These are phyloP conservation scores for Orychophragmus violaceus DNA, from an alignment of 345 rosid genomes.

Conservation along the genomic window DNA sequence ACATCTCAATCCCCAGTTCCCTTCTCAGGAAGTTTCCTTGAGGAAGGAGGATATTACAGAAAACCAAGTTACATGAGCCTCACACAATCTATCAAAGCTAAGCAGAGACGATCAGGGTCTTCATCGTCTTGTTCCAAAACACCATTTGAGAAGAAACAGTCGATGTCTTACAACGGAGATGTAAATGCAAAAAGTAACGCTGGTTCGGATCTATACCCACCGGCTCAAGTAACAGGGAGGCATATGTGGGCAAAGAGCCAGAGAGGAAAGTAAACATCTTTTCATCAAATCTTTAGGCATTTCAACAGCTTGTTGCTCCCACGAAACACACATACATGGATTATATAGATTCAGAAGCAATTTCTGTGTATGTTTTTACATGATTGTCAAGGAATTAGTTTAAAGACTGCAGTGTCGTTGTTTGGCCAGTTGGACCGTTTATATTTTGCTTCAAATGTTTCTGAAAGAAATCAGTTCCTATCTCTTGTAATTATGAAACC, in stretches of 20 bases:
- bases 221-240: constrained; percentile 34
- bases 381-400: background rate
- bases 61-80: constrained; percentile 79
- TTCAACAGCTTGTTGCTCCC: constrained; percentile 33
- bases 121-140: constrained; percentile 24
- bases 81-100: constrained; percentile 74
- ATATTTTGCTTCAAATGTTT: background rate
- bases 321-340: constrained; percentile 6
- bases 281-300: background rate
- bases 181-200: constrained; percentile 42
- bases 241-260: constrained; percentile 35
- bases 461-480: background rate
- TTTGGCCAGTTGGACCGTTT: background rate
- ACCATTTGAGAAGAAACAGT: constrained; percentile 38
- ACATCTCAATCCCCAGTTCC: constrained; percentile 49
- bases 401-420: background rate
- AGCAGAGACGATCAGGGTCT: constrained; percentile 44
- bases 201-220: constrained; percentile 56
- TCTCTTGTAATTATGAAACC: background rate
- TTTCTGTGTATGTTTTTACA: constrained; percentile 8
- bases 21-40: constrained; percentile 34
- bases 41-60: constrained; percentile 39
- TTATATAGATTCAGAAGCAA: constrained; percentile 8
- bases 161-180: constrained; percentile 46
- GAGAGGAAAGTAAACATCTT: constrained; percentile 12